These are phyloP conservation scores for Alternaria sp. DNA, from an alignment of 2,329 filamentous ascomycete species.

Conservation along the genomic window DNA sequence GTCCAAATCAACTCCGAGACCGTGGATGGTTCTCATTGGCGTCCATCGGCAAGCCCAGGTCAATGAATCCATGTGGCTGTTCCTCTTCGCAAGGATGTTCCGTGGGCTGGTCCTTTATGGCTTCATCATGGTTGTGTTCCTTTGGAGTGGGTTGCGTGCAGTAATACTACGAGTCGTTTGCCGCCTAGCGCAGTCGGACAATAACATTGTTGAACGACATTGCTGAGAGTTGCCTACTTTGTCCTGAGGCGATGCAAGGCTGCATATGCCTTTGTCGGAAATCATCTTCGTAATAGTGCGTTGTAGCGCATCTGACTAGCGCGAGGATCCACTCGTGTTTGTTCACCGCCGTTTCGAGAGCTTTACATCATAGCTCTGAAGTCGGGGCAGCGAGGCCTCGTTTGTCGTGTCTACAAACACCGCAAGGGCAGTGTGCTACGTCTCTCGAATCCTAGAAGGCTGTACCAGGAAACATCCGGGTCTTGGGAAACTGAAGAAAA, in stretches of 20 bases:
- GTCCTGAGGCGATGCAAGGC: slow-evolving; percentile 29
- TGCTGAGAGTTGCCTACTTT: slow-evolving; percentile 34
- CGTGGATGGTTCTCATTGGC: slow-evolving; percentile 17
- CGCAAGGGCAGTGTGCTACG: slow-evolving; percentile 35
- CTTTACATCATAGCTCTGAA: slow-evolving; percentile 40
- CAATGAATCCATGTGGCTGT: slow-evolving; percentile 4
- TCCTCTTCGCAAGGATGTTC: slow-evolving; percentile 1
- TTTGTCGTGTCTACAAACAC: slow-evolving; percentile 43
- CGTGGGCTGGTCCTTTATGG: slow-evolving; percentile 2
- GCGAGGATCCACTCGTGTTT: slow-evolving; percentile 32
- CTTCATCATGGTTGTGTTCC: slow-evolving; percentile 3
- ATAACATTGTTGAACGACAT: slow-evolving; percentile 42
- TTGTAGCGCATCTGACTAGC: slow-evolving; percentile 31
- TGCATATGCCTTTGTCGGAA: slow-evolving; percentile 23
- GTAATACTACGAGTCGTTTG: slow-evolving; percentile 25
- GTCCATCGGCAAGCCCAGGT: neutral
- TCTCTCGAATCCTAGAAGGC: slow-evolving; percentile 20
- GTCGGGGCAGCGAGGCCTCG: slow-evolving; percentile 34
- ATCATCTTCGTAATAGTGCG: slow-evolving; percentile 30
- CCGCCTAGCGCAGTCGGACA: slow-evolving; percentile 34
- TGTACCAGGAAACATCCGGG: slow-evolving; percentile 15
- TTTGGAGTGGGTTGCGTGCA: slow-evolving; percentile 12
- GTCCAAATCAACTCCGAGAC: slow-evolving; percentile 24
- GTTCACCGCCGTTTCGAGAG: slow-evolving; percentile 40
- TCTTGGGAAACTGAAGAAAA: slow-evolving; percentile 33